Percentiles rank a stretch among this genome's conserved stretches.
Evolutionary conservation across 495 filamentous ascomycete species (phyloP).

Genomic region (Tuber magnatum): DNA sequence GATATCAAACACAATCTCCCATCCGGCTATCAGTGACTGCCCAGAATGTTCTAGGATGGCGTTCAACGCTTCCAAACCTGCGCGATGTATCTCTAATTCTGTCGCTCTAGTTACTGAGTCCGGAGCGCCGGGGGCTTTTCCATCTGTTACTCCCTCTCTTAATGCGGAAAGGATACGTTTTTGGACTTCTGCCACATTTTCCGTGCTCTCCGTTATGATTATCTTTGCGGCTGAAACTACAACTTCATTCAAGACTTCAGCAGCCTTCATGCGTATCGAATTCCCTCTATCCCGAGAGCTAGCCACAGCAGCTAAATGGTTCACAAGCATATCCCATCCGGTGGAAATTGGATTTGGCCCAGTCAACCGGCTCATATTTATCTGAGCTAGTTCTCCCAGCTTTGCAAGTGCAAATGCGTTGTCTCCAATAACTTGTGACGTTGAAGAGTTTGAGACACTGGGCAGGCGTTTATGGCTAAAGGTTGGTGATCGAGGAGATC

Average conservation of each 20-base stretch:
- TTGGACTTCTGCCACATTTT: slow-evolving; percentile 55
- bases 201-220: slow-evolving; percentile 47
- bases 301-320: slow-evolving; percentile 61
- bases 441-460: slow-evolving; percentile 53
- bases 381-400: slow-evolving; percentile 64
- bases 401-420: slow-evolving; percentile 76
- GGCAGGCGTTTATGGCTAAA: slow-evolving; percentile 52
- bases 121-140: neutral
- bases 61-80: slow-evolving; percentile 71
- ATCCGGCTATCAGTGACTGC: slow-evolving; percentile 70
- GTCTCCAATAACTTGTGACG: slow-evolving; percentile 52
- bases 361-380: slow-evolving; percentile 72
- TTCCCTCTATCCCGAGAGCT: slow-evolving; percentile 50
- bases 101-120: slow-evolving; percentile 48
- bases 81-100: slow-evolving; percentile 74
- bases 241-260: slow-evolving; percentile 65
- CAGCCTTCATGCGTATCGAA: slow-evolving; percentile 62
- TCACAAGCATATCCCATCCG: slow-evolving; percentile 68
- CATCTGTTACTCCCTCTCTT: slow-evolving; percentile 46
- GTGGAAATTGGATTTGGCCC: slow-evolving; percentile 54
- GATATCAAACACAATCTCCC: slow-evolving; percentile 77
- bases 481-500: slow-evolving; percentile 42
- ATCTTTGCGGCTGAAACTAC: slow-evolving; percentile 57
- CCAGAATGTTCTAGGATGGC: slow-evolving; percentile 81
- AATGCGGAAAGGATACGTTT: slow-evolving; percentile 64